Evolutionary conservation across 371 early-diverging fungal genomes (phyloP).

Genomic region (Lichtheimia corymbifera): DNA sequence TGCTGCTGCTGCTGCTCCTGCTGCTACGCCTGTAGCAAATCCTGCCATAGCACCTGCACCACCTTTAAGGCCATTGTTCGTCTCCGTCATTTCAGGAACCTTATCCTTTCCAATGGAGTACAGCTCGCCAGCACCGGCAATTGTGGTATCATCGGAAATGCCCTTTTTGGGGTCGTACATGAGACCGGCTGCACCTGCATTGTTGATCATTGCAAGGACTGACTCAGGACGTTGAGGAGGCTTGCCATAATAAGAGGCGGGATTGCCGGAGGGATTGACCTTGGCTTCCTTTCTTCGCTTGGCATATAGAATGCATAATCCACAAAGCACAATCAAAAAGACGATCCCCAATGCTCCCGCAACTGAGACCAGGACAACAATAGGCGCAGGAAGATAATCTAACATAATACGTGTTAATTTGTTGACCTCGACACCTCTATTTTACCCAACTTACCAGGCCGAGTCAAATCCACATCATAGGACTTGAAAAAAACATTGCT

Average conservation of each 20-base stretch:
- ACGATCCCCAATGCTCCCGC: slow-evolving; percentile 71
- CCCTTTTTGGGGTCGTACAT: slow-evolving; percentile 9
- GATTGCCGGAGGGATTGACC: slow-evolving; percentile 30
- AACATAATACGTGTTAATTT: slow-evolving; percentile 14
- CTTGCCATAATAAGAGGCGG: slow-evolving; percentile 43
- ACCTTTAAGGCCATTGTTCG: background rate
- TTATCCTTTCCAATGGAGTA: background rate
- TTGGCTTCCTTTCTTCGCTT: slow-evolving; percentile 37
- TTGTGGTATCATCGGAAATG: background rate
- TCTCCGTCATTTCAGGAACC: background rate
- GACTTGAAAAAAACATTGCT: slow-evolving; percentile 52
- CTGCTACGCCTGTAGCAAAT: background rate
- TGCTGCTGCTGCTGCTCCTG: background rate
- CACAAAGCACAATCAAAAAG: slow-evolving; percentile 63
- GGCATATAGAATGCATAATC: slow-evolving; percentile 43
- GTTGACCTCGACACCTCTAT: slow-evolving; percentile 18
- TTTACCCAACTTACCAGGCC: slow-evolving; percentile 8
- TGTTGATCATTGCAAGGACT: slow-evolving; percentile 32
- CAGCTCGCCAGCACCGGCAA: background rate
- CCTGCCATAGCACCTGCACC: slow-evolving; percentile 1
- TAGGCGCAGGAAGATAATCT: slow-evolving; percentile 53
- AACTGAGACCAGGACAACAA: slow-evolving; percentile 70
- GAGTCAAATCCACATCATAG: slow-evolving; percentile 13
- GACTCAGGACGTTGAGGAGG: slow-evolving; percentile 46
- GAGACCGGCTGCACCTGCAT: slow-evolving; percentile 12